Evolutionary conservation across 1,284 basidiomycete genomes (phyloP).

Genomic region (Sphaerobolus stellatus): DNA sequence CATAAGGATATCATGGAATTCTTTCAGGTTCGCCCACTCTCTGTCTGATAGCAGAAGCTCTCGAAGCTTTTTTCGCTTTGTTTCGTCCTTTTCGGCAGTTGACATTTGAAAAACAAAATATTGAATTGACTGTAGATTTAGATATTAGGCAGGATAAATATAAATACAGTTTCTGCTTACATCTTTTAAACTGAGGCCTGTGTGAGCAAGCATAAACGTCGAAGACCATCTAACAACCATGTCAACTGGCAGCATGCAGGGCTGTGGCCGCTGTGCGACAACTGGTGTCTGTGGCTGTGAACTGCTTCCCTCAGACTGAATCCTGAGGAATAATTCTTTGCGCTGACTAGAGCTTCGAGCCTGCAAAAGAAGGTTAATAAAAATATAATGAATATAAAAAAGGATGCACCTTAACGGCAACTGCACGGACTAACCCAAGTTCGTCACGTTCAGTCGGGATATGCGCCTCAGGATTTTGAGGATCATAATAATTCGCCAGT

Average conservation of each 20-base stretch:
- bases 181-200: constrained; percentile 21
- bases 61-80: constrained; percentile 28
- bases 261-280: neutral
- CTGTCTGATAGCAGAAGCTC: constrained; percentile 24
- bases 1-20: constrained; percentile 29
- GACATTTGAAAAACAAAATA: constrained; percentile 32
- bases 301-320: constrained; percentile 26
- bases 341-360: constrained; percentile 33
- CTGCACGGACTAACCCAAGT: constrained; percentile 30
- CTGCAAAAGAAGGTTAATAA: constrained; percentile 19
- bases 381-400: neutral
- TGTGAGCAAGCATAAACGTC: constrained; percentile 37
- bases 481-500: constrained; percentile 16
- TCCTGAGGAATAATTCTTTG: constrained; percentile 28
- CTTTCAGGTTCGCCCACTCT: constrained; percentile 33
- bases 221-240: constrained; percentile 45
- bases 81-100: constrained; percentile 24
- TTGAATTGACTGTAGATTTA: constrained; percentile 13
- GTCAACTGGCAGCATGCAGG: constrained; percentile 32
- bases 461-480: constrained; percentile 12
- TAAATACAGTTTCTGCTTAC: constrained; percentile 23
- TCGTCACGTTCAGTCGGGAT: constrained; percentile 23
- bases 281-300: no score
- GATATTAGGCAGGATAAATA: constrained; percentile 5
- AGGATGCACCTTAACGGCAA: constrained; percentile 32